Evolutionary conservation across 805 yeast species (phyloP).

Genomic region (Lipomyces mesembrius): DNA sequence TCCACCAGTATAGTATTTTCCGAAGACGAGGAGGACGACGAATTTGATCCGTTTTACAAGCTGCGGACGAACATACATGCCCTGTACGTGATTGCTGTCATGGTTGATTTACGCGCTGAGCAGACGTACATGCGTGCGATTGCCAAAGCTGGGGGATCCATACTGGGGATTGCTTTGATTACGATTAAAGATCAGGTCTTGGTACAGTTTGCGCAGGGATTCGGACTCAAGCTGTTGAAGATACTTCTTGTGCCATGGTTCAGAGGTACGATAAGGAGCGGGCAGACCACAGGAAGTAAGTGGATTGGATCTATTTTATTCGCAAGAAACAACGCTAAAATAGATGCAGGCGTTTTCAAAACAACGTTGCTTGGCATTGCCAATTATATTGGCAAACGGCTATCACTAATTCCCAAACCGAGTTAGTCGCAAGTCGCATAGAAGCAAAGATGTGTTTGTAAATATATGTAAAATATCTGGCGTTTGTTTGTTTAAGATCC

Average conservation of each 20-base stretch:
- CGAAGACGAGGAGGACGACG: conserved; percentile 7
- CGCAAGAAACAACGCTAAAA: neutral
- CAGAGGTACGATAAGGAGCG: conserved; percentile 11
- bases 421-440: neutral
- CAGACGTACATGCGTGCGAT: conserved; percentile 26
- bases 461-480: conserved; percentile 9
- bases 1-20: conserved; percentile 10
- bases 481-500: neutral
- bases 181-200: conserved; percentile 37
- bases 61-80: conserved; percentile 11
- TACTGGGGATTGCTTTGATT: conserved; percentile 16
- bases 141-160: conserved; percentile 27
- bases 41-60: conserved; percentile 6
- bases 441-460: neutral
- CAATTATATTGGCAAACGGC: neutral
- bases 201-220: conserved; percentile 36
- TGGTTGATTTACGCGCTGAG: conserved; percentile 36
- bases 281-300: conserved; percentile 26
- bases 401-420: neutral
- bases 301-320: neutral
- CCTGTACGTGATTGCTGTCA: conserved; percentile 11
- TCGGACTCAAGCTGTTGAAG: conserved; percentile 19
- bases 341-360: neutral
- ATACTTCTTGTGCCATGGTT: conserved; percentile 24
- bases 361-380: neutral